Base-by-base conservation (phyloP, 768 basidiomycete species). In the Sarcodon sp. region DNA sequence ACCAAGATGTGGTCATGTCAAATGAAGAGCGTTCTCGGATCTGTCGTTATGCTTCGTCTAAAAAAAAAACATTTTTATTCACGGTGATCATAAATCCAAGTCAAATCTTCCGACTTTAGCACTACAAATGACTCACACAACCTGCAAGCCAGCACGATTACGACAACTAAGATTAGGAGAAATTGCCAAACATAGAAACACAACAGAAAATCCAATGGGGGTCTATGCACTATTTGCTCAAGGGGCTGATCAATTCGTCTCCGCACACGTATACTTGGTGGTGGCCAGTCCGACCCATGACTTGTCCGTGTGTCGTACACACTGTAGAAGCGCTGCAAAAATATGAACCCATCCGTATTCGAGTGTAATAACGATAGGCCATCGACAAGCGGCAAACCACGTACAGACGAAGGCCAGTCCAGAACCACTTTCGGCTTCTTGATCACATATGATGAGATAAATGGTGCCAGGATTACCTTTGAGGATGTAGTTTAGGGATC, bases 351-450 rank as follows among this genome's bases (percentile, higher is more conserved):
- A 50, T 76, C 77, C 76, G 55, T 43, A 33, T 7, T 10, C 21
- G 21, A 27, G 21, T 27, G 21, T n/a, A 27, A 27, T 4, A 27
- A 27, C 4, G 3, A 27, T 27, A 27, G 4, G 21, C 21, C n/a
- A 27, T 27, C 21, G 21, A 27, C 21, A 27, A 27, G 4, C 21
- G 21, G 21, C 21, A 27, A 27, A 27, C 2, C 2, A 3, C 70
- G 12, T 53, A 78, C 74, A 72, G 61, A 81, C 75, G 58, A 82
- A 83, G 62, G 81, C 79, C 11, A 84, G 69, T 44, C 80, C 80
- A 35, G 67, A 61, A 1, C 79, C 79, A 46, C 67, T 73, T 46
- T 54, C 52, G 47, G 57, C 59, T 33, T 79, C 77, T 35, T 80
- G 55, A 55, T 80, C 76, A 15, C 66, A 67, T n/a, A 69, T 64